Percentiles rank a stretch among this genome's conserved stretches.
Conservation (phyloP, 176 grass and related monocot species). For the Ensete ventricosum region DNA sequence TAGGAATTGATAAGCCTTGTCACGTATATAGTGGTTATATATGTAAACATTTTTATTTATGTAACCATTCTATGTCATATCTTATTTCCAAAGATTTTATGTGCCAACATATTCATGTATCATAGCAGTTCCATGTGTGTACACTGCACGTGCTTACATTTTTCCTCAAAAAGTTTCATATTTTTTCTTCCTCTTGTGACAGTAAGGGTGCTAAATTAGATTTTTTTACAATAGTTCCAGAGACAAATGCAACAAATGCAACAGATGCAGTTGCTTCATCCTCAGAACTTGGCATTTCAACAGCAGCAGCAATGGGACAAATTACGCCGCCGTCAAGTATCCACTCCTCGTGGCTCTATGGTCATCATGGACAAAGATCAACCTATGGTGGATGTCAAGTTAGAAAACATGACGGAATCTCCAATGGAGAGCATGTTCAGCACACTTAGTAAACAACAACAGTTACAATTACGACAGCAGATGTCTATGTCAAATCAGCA, state of each 20-base stretch:
- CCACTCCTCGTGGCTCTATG: slow-evolving; percentile 52
- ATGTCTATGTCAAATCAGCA: slow-evolving; percentile 36
- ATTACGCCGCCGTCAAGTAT: slow-evolving; percentile 59
- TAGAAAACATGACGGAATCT: slow-evolving; percentile 74
- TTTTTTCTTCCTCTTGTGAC: background rate
- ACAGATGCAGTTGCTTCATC: slow-evolving; percentile 46
- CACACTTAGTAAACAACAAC: slow-evolving; percentile 35
- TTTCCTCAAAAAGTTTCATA: background rate
- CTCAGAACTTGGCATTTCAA: slow-evolving; percentile 57
- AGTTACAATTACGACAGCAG: slow-evolving; percentile 49
- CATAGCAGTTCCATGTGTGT: too few species aligned
- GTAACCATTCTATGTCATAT: too few species aligned
- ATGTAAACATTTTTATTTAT: too few species aligned
- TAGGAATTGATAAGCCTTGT: too few species aligned
- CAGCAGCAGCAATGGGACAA: slow-evolving; percentile 47
- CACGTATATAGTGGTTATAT: too few species aligned
- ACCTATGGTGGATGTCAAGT: slow-evolving; percentile 61
- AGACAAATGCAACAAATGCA: slow-evolving; percentile 43
- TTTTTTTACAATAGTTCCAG: slow-evolving; percentile 24
- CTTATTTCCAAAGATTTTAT: too few species aligned
- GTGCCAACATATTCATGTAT: too few species aligned
- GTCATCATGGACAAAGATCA: slow-evolving; percentile 63
- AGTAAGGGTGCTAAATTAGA: background rate
- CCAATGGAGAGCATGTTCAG: slow-evolving; percentile 39
- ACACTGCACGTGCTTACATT: background rate